Evolutionary conservation across 2,329 filamentous ascomycete genomes (phyloP), one percentile per base, ranked within the genome.

Genomic region (Arthrobotrys conoides): DNA sequence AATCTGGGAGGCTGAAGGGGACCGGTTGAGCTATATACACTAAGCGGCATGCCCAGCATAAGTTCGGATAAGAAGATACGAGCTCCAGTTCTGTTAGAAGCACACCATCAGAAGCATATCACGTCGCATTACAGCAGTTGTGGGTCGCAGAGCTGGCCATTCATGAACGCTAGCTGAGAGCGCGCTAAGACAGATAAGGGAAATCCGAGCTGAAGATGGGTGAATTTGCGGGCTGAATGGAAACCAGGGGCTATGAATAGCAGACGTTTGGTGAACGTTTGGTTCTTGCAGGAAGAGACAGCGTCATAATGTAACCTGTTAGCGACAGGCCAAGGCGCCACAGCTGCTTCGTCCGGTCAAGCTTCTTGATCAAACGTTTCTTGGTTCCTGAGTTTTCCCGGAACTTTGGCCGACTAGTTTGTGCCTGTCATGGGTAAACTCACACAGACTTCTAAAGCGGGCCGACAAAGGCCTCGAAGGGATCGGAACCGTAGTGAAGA

Each of bases 241-340:
- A 68, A 71, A 76, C 57, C 72, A 71, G 73, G 73, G 73, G 73
- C 73, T 77, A 77, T 77, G 61, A 71, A 77, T 77, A 71, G 73
- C n/a, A 71, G 30, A 16, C 49, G 67, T 77, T 64, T 68, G 64
- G 71, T 70, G 65, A 51, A 59, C 38, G 57, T 70, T 76, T 64
- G 38, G 53, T 55, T 68, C 67, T 63, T 57, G 53, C 27, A 57
- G 65, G 48, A 38, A 5, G 14, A 48, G 20, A 49, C 65, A 24
- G 72, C 72, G 67, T 77, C 67, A 71, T 71, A 71, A 68, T 64
- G 73, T 77, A 71, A 67, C 73, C 70, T 63, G 14, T 67, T 67
- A 46, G 67, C 38, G 59, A 61, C 38, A 38, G 27, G 41, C 18
- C 57, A 51, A 59, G 46, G 68, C 68, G 67, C 55, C 46, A 71